phyloP scores from a whole-genome alignment of 2,329 filamentous ascomycete species.

The Blumeriella jaapii region DNA sequence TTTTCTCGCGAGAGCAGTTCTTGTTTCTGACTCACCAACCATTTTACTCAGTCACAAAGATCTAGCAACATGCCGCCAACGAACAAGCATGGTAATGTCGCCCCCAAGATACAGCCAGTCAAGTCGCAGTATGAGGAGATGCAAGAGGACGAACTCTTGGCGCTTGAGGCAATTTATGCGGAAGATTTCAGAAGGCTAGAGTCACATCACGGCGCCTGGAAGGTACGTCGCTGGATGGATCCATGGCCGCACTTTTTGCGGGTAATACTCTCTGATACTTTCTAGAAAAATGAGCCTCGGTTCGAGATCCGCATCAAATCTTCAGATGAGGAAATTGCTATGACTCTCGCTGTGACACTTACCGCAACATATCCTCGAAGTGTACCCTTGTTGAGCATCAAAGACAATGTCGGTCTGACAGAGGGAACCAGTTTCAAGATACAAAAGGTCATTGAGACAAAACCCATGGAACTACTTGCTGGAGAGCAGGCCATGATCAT shows the following conservation, averaged over 20 bases:
- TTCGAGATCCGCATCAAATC: slow-evolving; percentile 73
- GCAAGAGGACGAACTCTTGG: slow-evolving; percentile 80
- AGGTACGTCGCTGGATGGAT: slow-evolving; percentile 40
- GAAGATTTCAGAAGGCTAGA: slow-evolving; percentile 75
- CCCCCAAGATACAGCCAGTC: slow-evolving; percentile 33
- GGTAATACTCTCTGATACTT: background rate
- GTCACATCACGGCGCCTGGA: slow-evolving; percentile 66
- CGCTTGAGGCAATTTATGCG: slow-evolving; percentile 75
- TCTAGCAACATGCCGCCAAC: slow-evolving; percentile 24
- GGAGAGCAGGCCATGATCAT: slow-evolving; percentile 44
- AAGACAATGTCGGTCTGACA: slow-evolving; percentile 51
- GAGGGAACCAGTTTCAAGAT: slow-evolving; percentile 63
- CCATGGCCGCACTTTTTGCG: background rate
- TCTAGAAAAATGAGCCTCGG: slow-evolving; percentile 61
- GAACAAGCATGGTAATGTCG: slow-evolving; percentile 26
- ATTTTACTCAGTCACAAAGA: slow-evolving; percentile 10
- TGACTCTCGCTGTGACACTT: slow-evolving; percentile 67
- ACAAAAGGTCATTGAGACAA: slow-evolving; percentile 47
- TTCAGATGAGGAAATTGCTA: slow-evolving; percentile 57
- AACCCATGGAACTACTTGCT: slow-evolving; percentile 40
- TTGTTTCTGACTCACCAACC: slow-evolving; percentile 7
- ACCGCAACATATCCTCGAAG: slow-evolving; percentile 89
- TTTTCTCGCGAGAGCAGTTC: slow-evolving; percentile 12
- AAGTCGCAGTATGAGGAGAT: slow-evolving; percentile 66
- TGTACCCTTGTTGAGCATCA: slow-evolving; percentile 58